Base-by-base conservation (phyloP, 306 rosid genomes). In the Senna tora region DNA sequence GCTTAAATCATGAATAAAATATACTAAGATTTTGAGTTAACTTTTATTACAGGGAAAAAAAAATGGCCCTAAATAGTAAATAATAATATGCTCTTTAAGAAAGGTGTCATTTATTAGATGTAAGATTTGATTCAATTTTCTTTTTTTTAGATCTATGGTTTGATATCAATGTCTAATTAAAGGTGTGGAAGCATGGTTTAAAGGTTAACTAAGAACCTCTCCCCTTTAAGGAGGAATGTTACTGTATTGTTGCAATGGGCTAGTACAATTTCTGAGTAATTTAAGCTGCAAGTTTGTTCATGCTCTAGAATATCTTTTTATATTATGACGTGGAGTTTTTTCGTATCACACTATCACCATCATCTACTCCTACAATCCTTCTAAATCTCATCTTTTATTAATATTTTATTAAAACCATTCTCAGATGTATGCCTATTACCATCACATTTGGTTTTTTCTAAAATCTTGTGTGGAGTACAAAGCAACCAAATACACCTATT, bases 341-440 rank as follows among this genome's bases (percentile, higher is more conserved):
- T 16, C 55, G n/a, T n/a, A n/a, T n/a, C n/a, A n/a, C n/a, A n/a
- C 68, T 3, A 58, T 45, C 9, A 54, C 17, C 8, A 21, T 60
- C 45, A 22, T 21, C 28, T 70, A 62, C 22, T 45, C 28, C 17
- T 20, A 42, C 10, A 42, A 32, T 19, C 47, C 32, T n/a, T 54
- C n/a, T 14, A 4, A 33, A 54, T 10, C 46, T 62, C 53, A 49
- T 65, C 21, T 49, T 52, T 34, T 30, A 45, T 34, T 72, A 46
- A 59, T 19, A 39, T 53, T 65, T 36, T 56, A 30, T 22, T 16
- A 28, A 21, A 73, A 66, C 50, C 60, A 42, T 81, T 78, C 15
- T 15, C 88, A 92, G 98, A 88, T 81, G 86, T 85, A n/a, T n/a
- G n/a, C n/a, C n/a, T n/a, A n/a, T n/a, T n/a, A n/a, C n/a, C n/a